Evolutionary conservation across 108 stramenopile species (phyloP).

Genomic region (Stephanodiscus triporus): DNA sequence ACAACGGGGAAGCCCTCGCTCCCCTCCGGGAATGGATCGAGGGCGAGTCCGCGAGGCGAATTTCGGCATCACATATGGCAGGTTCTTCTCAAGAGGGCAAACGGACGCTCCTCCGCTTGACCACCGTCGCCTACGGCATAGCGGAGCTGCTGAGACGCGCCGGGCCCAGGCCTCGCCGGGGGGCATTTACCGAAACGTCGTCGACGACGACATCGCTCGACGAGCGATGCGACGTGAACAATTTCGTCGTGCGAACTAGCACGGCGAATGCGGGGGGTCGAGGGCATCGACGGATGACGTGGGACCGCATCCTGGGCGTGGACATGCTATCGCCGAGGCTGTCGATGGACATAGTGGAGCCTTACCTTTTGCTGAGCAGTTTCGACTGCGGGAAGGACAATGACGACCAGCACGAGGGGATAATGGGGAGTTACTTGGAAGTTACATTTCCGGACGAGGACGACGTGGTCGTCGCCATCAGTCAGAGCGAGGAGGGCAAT

Average conservation of each 20-base stretch:
- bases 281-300: background rate
- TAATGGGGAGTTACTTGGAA: conserved; percentile 13
- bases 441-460: conserved; percentile 13
- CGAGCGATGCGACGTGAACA: background rate
- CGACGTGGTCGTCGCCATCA: conserved; percentile 2
- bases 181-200: background rate
- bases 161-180: background rate
- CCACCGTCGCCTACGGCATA: conserved; percentile 43
- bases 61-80: background rate
- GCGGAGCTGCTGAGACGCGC: conserved; percentile 26
- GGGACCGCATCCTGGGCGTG: conserved; percentile 25
- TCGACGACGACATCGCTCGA: background rate
- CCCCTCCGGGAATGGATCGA: conserved; percentile 2
- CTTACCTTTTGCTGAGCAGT: conserved; percentile 10
- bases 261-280: background rate
- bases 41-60: background rate
- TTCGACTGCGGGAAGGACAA: conserved; percentile 7
- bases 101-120: conserved; percentile 17
- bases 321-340: conserved; percentile 36
- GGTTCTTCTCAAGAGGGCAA: too few species aligned
- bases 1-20: background rate
- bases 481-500: conserved; percentile 6
- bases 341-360: conserved; percentile 18
- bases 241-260: conserved; percentile 1
- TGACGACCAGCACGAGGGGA: background rate